Base-by-base conservation (phyloP, 1,284 basidiomycete species). In the Moesziomyces sp. region DNA sequence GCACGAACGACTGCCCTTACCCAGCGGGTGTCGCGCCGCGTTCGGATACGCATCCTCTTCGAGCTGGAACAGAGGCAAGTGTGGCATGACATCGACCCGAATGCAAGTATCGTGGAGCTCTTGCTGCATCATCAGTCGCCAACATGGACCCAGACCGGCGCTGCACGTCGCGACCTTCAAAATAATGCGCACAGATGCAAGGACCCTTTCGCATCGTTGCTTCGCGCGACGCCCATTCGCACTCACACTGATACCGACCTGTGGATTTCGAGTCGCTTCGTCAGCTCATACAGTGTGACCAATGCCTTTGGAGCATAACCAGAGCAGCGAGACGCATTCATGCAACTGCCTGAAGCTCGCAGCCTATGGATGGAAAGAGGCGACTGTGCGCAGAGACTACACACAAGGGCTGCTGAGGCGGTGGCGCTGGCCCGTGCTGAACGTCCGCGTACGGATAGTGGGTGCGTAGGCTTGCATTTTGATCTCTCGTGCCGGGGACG, bases 401-500 rank as follows among this genome's bases (percentile, higher is more conserved):
- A 21, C 21, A 21, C 21, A 7, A 40, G 11, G 38, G 38, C 18
- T 5, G 16, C 38, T 40, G 16, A 6, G 16, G 16, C 18, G 38
- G 38, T 40, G 38, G 38, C 38, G 38, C 13, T 52, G 51, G 51
- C 44, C 51, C 51, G 51, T 52, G 51, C 51, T 26, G 45, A 13
- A 34, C 30, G 2, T 18, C 11, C 10, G 34, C 34, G 23, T 45
- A 24, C 43, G 11, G 43, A 16, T 38, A 40, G 38, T 40, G 38
- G 13, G 1, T 40, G 38, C 38, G 38, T 18, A 16, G 38, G 38
- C 38, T 40, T 40, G 16, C 38, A 18, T 18, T 48, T 43, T 58
- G 56, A 58, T 58, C 56, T 46, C 21, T 16, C 24, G 23, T 13
- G 3, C 16, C 9, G 19, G 24, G 48, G 1, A 57, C 47, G 42